phyloP scores from a whole-genome alignment of 2,329 filamentous ascomycete species.

The Penicillium sp. region DNA sequence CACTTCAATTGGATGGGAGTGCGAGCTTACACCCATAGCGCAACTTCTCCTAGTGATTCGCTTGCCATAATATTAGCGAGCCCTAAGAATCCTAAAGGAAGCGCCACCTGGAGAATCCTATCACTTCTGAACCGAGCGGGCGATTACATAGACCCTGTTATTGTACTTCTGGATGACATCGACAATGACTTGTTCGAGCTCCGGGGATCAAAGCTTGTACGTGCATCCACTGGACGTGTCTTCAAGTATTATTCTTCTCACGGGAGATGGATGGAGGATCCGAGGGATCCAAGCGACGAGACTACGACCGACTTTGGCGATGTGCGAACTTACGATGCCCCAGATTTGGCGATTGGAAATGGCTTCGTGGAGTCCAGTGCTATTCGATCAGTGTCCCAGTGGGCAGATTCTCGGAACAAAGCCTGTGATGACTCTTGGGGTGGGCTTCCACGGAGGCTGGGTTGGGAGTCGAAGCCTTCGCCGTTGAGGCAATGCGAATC shows the following conservation, averaged over 20 bases:
- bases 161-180: constrained; percentile 11
- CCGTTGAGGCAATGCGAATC: not conserved
- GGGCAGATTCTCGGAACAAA: not conserved
- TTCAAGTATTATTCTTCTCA: constrained; percentile 26
- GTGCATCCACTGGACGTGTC: constrained; percentile 10
- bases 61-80: constrained; percentile 20
- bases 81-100: constrained; percentile 10
- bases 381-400: constrained; percentile 2
- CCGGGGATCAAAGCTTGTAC: constrained; percentile 11
- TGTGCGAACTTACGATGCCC: not conserved
- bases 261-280: constrained; percentile 21
- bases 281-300: not conserved
- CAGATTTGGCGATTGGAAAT: constrained; percentile 11
- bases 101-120: constrained; percentile 7
- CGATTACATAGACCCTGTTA: constrained; percentile 23
- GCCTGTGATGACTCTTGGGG: not conserved
- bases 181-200: not conserved
- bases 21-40: constrained; percentile 11
- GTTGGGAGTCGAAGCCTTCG: not conserved
- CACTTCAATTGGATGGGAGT: constrained; percentile 29
- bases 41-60: constrained; percentile 22
- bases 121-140: constrained; percentile 18
- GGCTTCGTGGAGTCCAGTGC: constrained; percentile 7
- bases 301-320: constrained; percentile 12
- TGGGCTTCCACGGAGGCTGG: not conserved